Base-by-base conservation (phyloP, 208 protist species). In the Crithidia expoeki region DNA sequence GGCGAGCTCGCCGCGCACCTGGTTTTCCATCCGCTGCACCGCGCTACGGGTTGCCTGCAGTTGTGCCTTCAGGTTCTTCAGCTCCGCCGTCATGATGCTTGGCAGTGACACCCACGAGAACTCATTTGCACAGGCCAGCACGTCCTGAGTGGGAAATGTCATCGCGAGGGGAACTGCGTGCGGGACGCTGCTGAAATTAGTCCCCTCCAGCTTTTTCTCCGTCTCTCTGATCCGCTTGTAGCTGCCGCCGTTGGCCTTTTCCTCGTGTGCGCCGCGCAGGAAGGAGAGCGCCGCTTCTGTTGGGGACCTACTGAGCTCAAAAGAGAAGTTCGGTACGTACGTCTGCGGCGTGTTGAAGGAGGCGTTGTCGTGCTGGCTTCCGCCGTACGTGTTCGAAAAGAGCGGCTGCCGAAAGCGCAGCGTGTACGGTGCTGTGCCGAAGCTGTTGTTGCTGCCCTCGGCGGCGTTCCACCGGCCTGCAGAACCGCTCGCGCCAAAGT, bases 1-100 rank as follows among this genome's bases (percentile, higher is more conserved):
- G 2, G 88, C 78, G 21, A 93, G 58, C 75, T 96, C 91, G 7
- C 84, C 80, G 28, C 82, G 77, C 49, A 92, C 74, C 68, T 95
- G 90, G 33, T 75, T 66, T 60, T 68, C 71, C 67, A 83, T 72
- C 38, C 68, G 62, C 60, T 50, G 46, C 30, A 74, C 40, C 17
- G 69, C 66, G 4, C 19, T 28, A 17, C 53, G 52, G 44, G 76
- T 64, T 42, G 49, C 30, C 27, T 40, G 33, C 51, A 81, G 44
- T 32, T 72, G 40, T 21, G 51, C 46, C 23, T 60, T 60, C 40
- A 81, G 69, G 38, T 72, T 70, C 34, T 72, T 62, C 58, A 74
- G 63, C 47, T 80, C 63, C 17, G 49, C 63, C 58, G 74, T 71
- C 56, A 68, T 71, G 42, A 72, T 30, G 32, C 47, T 72, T 27